These are phyloP conservation scores for Alliaria petiolata DNA, from an alignment of 345 rosid species.

Conservation along the genomic window DNA sequence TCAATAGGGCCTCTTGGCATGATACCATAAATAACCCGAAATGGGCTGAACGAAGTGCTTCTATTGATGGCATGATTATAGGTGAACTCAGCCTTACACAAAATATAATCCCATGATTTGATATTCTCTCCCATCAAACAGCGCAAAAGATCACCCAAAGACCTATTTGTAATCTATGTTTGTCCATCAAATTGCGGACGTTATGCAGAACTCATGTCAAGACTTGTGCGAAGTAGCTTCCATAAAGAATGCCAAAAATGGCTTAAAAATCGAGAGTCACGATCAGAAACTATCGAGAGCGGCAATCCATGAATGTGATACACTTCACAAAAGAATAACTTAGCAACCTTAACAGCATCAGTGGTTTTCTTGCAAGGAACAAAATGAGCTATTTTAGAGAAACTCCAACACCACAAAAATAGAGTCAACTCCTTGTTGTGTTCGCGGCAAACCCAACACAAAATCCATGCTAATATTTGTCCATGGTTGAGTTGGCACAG, in stretches of 20 bases:
- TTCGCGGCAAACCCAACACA: too few species aligned
- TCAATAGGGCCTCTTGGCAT: neutral
- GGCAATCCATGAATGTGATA: neutral
- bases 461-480: too few species aligned
- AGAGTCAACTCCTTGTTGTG: too few species aligned
- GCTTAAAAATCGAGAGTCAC: rapidly evolving
- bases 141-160: neutral
- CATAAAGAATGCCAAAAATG: neutral
- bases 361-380: too few species aligned
- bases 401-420: too few species aligned
- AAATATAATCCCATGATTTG: neutral
- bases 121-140: neutral
- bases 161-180: neutral
- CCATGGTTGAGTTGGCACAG: too few species aligned
- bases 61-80: neutral
- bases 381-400: too few species aligned
- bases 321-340: neutral
- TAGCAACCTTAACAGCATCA: too few species aligned
- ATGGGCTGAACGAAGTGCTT: neutral
- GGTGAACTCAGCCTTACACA: neutral
- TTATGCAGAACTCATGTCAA: neutral
- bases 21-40: neutral
- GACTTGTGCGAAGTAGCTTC: rapidly evolving
- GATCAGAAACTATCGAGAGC: neutral
- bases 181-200: neutral